Evolutionary conservation across 148 eudicot species (phyloP), one percentile per base, ranked within the genome.

Genomic region (Arctostaphylos glauca): DNA sequence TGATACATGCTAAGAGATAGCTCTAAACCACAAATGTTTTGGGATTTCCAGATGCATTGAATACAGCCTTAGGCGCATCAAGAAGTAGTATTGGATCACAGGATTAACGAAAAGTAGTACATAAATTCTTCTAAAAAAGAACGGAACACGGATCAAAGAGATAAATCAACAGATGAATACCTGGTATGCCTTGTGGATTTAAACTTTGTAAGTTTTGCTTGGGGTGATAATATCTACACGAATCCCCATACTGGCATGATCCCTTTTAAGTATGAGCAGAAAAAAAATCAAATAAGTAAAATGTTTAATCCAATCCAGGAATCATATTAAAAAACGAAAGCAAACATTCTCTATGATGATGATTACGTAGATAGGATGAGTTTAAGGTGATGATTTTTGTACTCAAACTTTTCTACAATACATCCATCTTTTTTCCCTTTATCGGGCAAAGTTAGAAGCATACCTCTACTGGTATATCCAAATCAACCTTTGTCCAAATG

Each of bases 151-250:
- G 58, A 64, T 62, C 3, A 15, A 46, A 83, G 59, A 52, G 79
- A 25, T 74, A 72, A 54, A 76, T 19, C 78, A 58, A 78, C 12
- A 60, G 43, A 77, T 43, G 67, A 62, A 88, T 84, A 92, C 95
- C 87, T 84, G 91, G 84, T 41, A 81, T 23, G 71, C 82, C 90
- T 86, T 86, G 94, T 83, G 90, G 43, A 83, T 62, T 84, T 76
- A 81, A 46, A 79, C 83, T 84, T 82, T 85, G 91, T 58, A 80
- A 46, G 78, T 82, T 87, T 70, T 85, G 93, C 87, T 79, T 91
- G 71, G 97, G 95, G 85, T 96, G 99, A 73, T 80, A 81, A 85
- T 92, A 94, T 81, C 90, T 94, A 86, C 99, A 96, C 44, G 94
- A 89, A 83, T 93, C 95, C 25, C 99, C 98, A 82, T 86, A 93